Conservation (phyloP, 2,329 filamentous ascomycete species). For the Lachnellula cervina region DNA sequence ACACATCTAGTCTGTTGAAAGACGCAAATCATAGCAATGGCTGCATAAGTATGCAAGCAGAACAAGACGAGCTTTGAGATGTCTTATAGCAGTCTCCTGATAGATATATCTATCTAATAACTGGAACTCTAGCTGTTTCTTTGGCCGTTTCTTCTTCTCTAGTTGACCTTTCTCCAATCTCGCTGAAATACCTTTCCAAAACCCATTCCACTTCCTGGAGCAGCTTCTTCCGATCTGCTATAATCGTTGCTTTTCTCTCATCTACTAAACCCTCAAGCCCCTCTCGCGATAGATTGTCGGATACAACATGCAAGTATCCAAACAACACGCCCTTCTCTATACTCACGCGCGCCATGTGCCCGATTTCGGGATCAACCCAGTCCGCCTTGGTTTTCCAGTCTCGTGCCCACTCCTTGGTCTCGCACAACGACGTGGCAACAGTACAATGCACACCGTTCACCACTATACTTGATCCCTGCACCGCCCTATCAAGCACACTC, state of each 20-base stretch:
- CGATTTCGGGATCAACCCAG: constrained; percentile 15
- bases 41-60: too few relatives aligned
- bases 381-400: constrained; percentile 6
- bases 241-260: background rate
- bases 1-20: too few relatives aligned
- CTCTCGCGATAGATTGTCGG: background rate
- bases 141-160: too few relatives aligned
- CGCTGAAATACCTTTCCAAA: background rate
- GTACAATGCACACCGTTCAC: constrained; percentile 7
- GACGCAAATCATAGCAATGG: too few relatives aligned
- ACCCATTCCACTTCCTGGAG: background rate
- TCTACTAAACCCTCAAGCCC: background rate
- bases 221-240: background rate
- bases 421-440: constrained; percentile 4
- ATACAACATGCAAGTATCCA: constrained; percentile 1
- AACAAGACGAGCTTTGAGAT: too few relatives aligned
- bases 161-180: background rate
- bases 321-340: background rate
- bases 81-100: too few relatives aligned
- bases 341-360: constrained; percentile 9
- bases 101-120: too few relatives aligned
- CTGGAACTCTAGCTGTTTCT: too few relatives aligned
- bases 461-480: background rate
- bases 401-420: constrained; percentile 12
- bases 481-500: constrained; percentile 2